Evolutionary conservation across 2,329 filamentous ascomycete species (phyloP), one percentile per base, ranked within the genome.

Genomic region (Neonectria neomacrospora): DNA sequence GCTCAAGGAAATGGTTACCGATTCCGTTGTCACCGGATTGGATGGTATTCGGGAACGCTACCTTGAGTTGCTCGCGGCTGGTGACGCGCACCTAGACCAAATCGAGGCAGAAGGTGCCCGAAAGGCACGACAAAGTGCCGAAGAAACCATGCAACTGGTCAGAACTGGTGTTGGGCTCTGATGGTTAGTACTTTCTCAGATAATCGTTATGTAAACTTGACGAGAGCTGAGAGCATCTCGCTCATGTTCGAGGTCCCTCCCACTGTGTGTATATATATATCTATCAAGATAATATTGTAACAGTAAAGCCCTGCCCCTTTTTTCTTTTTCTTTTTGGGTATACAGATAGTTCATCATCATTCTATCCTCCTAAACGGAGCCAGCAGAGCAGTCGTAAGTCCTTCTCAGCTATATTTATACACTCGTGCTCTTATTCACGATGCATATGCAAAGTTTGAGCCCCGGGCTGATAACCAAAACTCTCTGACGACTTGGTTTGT

Each of bases 401-500:
- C n/a, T 3, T 41, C 37, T 8, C 37, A 64, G 55, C 34, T 22
- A 14, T 55, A 14, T 23, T 22, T 14, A 32, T 12, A 23, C 41
- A 58, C 30, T 50, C 59, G 20, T 18, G 28, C 53, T 54, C 23
- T 3, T 47, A 45, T 54, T 73, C 70, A 89, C 47, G 87, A 88
- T 52, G 81, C 84, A 76, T 90, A 90, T 9, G 86, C 81, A 76
- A 89, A 90, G 70, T 81, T 87, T 1, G 84, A 83, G 7, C 86
- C 86, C 64, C 90, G 82, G 65, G 89, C 90, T 2, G 84, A 82
- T n/a, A 92, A 78, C 88, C 90, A 94, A 73, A 93, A 93, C 30
- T 92, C 89, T 62, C 87, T 85, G 3, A 92, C 86, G 1, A 91
- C 82, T 58, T 88, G 84, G 66, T 90, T 91, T 3, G 90, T 92